These are phyloP conservation scores for Bretschneidera sinensis DNA, from an alignment of 345 rosid species.

Conservation along the genomic window DNA sequence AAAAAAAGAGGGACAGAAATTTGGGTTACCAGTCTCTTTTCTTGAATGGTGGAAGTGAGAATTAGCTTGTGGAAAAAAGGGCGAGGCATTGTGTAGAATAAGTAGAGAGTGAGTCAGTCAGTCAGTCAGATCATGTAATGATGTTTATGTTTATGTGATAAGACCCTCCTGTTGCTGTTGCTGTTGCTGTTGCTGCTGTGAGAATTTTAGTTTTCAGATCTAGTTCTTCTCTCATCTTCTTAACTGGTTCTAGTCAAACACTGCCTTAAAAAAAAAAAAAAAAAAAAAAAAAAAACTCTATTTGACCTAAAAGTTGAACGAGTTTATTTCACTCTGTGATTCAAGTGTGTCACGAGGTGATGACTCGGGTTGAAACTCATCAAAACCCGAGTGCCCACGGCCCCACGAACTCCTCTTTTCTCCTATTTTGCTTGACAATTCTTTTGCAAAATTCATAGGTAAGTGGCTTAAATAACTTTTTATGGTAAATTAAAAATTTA, in stretches of 20 bases:
- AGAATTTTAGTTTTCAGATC: slow-evolving; percentile 35
- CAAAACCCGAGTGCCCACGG: no score
- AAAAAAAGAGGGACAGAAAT: slow-evolving; percentile 1
- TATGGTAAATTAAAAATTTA: no score
- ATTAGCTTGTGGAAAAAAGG: slow-evolving; percentile 79
- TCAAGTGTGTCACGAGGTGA: no score
- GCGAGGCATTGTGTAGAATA: slow-evolving; percentile 51
- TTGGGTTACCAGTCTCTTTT: slow-evolving; percentile 57
- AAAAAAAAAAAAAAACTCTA: no score
- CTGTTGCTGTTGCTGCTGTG: no score
- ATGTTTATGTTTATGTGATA: slow-evolving; percentile 22
- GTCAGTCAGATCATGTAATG: slow-evolving; percentile 43
- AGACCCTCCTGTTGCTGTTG: no score
- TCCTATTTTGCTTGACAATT: no score
- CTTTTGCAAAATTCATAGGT: no score
- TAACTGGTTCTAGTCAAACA: slow-evolving; percentile 28
- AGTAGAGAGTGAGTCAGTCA: not conserved
- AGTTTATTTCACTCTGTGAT: no score
- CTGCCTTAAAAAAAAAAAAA: slow-evolving; percentile 9
- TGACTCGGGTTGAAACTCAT: no score
- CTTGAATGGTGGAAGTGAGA: slow-evolving; percentile 56
- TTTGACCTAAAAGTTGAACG: slow-evolving; percentile 30
- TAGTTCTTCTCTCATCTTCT: slow-evolving; percentile 22
- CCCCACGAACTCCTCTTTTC: no score
- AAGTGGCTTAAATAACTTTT: no score